phyloP scores from a whole-genome alignment of 345 rosid genomes.

The Carallia pectinifolia region DNA sequence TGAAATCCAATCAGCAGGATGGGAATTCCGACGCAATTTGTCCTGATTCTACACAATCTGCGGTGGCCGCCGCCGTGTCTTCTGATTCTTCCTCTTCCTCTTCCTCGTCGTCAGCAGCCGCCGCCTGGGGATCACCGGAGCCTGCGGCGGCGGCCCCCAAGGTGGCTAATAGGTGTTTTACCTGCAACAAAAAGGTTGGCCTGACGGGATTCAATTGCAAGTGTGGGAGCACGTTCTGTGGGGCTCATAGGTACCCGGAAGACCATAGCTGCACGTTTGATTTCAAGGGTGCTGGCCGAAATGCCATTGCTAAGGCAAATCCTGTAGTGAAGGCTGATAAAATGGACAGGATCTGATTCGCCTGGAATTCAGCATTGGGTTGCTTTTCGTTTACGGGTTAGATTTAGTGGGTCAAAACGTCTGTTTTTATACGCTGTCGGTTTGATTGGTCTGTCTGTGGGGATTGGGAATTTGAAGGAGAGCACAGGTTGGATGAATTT shows the following conservation, averaged over 20 bases:
- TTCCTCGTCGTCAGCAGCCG: not conserved
- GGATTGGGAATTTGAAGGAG: no score
- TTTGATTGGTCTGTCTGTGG: no score
- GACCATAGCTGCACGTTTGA: constrained; percentile 44
- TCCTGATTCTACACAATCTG: not conserved
- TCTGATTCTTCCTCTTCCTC: constrained; percentile 3
- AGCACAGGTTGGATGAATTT: no score
- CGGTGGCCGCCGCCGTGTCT: not conserved
- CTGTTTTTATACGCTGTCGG: no score
- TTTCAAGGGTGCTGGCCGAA: constrained; percentile 39
- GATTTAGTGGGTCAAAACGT: not conserved
- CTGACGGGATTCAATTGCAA: constrained; percentile 50
- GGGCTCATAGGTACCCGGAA: constrained; percentile 46
- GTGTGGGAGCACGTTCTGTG: constrained; percentile 46
- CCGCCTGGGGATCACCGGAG: constrained; percentile 15
- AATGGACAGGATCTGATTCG: constrained; percentile 41
- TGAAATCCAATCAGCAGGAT: constrained; percentile 25
- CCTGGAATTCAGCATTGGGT: not conserved
- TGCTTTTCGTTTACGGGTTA: not conserved
- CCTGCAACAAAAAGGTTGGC: constrained; percentile 45
- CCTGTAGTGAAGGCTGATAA: constrained; percentile 55
- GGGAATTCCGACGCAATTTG: constrained; percentile 1
- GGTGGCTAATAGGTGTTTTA: constrained; percentile 32
- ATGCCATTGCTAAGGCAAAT: constrained; percentile 52
- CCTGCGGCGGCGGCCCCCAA: constrained; percentile 1